A percentile compares a stretch with the other conserved stretches of the same genome.
Conservation (phyloP, 345 rosid genomes). For the Limnanthes douglasii region DNA sequence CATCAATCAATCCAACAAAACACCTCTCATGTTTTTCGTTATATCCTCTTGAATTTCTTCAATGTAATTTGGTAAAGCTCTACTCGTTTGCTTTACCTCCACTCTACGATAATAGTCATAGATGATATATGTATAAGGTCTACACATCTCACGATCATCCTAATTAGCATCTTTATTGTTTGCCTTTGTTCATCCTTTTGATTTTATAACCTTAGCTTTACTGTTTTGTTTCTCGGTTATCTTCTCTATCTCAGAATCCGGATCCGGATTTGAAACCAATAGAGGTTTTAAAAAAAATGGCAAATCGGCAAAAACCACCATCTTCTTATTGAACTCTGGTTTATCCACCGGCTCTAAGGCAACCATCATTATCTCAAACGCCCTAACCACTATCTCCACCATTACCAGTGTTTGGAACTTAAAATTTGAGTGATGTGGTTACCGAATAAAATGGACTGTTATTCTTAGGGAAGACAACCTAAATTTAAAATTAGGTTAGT, state of each 20-base stretch:
- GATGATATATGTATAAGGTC: constrained; percentile 11
- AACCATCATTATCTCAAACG: constrained; percentile 9
- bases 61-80: constrained; percentile 39
- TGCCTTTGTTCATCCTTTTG: neutral
- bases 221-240: constrained; percentile 2
- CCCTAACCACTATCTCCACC: too few species aligned
- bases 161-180: constrained; percentile 12
- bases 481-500: too few species aligned
- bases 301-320: constrained; percentile 13
- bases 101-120: constrained; percentile 11
- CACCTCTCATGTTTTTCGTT: constrained; percentile 41
- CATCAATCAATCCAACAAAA: constrained; percentile 49
- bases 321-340: constrained; percentile 9
- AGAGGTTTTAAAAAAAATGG: neutral
- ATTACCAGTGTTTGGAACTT: too few species aligned
- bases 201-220: neutral
- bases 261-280: constrained; percentile 10
- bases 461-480: too few species aligned
- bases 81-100: constrained; percentile 28
- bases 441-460: too few species aligned
- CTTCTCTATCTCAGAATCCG: constrained; percentile 4
- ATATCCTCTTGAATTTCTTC: constrained; percentile 47
- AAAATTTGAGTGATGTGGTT: too few species aligned
- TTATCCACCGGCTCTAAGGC: constrained; percentile 5
- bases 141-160: constrained; percentile 20